Evolutionary conservation across 106 monocot genomes (phyloP), one percentile per base, ranked within the genome.

Genomic region (Apostasia ramifera): DNA sequence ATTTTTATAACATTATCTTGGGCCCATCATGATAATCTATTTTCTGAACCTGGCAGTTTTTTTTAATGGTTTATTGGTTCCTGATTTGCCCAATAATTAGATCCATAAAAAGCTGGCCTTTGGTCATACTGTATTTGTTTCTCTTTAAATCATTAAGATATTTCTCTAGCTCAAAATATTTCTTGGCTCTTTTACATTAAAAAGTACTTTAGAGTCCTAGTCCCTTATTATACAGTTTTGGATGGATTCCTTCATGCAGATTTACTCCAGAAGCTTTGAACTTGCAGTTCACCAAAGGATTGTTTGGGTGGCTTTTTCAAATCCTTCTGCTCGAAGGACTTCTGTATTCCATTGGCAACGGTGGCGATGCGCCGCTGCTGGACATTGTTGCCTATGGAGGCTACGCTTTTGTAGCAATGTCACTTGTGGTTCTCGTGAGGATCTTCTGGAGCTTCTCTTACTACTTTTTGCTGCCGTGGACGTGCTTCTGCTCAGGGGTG

Each of bases 341-440:
- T 59, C 61, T 82, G 14, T 77, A 74, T 44, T 77, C 73, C 39
- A 49, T 77, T 40, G 82, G 77, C 13, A 74, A 70, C 13, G 55
- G 55, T 26, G 71, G 77, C 6, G 78, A 82, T 59, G 73, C 82
- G 1, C 74, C 78, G 6, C 40, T 82, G 40, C 44, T 82, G 7
- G 82, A 82, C 59, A 66, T 82, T 12, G 74, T 82, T 3, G 73
- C 82, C 6, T 82, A 82, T 55, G 69, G 53, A 2, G 82, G 82
- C 14, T 82, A 82, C 44, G 82, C 73, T 2, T 82, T 82, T 40
- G 58, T 74, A 1, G 70, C 73, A 40, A 59, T 74, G 53, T 77
- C 74, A 37, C 63, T 78, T 14, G 78, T 70, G 12, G 69, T 82
- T 14, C 11, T 47, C 6, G 45, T 66, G 1, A 78, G 74, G 53